These are phyloP conservation scores for Hypomyces rosellus DNA, from an alignment of 2,329 filamentous ascomycete species.

Conservation along the genomic window DNA sequence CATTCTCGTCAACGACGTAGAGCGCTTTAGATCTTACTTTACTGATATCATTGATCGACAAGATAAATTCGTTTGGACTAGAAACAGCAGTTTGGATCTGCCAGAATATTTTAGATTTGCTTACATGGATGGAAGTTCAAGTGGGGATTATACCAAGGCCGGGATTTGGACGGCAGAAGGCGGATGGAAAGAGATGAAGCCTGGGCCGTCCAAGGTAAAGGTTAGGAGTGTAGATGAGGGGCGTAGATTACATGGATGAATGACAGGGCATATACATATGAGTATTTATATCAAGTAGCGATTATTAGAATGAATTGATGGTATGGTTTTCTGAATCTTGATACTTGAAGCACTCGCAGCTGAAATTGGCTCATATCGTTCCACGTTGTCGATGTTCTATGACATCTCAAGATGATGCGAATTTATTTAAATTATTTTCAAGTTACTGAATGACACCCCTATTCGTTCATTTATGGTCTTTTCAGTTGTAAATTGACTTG, in stretches of 20 bases:
- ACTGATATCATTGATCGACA: conserved; percentile 42
- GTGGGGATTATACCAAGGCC: conserved; percentile 69
- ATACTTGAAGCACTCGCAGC: too few species aligned
- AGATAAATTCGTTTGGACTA: conserved; percentile 53
- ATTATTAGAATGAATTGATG: conserved; percentile 5
- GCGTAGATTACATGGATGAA: conserved; percentile 16
- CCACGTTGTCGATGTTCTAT: too few species aligned
- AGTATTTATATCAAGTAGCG: background rate
- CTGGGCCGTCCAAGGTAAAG: conserved; percentile 49
- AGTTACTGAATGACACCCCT: too few species aligned
- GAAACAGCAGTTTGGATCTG: conserved; percentile 36
- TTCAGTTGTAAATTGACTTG: too few species aligned
- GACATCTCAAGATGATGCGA: too few species aligned
- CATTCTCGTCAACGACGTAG: conserved; percentile 79
- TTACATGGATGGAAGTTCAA: conserved; percentile 59
- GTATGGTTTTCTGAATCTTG: too few species aligned
- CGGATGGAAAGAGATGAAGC: conserved; percentile 59
- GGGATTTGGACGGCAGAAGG: conserved; percentile 61
- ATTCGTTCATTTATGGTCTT: too few species aligned
- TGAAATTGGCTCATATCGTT: too few species aligned
- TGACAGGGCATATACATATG: background rate
- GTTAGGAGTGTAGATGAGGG: conserved; percentile 19
- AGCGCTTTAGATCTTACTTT: conserved; percentile 69
- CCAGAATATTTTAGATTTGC: conserved; percentile 75
- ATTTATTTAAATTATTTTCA: too few species aligned